Percentiles rank a stretch among this genome's conserved stretches.
phyloP scores from a whole-genome alignment of 495 filamentous ascomycete genomes.

The Aspergillus funiculosus region DNA sequence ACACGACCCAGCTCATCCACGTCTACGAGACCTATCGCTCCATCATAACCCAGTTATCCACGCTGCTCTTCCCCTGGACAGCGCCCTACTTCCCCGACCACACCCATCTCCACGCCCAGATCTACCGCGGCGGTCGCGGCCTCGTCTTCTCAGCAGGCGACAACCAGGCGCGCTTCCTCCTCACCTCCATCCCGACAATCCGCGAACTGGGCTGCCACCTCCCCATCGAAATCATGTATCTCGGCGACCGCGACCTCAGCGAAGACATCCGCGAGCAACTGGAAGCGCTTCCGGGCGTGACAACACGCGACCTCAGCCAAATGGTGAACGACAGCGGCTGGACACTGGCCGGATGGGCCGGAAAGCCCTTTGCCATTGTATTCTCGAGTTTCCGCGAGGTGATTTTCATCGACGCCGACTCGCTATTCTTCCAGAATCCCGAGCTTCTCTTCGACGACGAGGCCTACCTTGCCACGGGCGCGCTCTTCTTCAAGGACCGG shows the following conservation, averaged over 20 bases:
- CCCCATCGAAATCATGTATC: slow-evolving; percentile 37
- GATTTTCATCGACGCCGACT: slow-evolving; percentile 48
- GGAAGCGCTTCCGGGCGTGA: slow-evolving; percentile 16
- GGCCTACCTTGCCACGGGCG: slow-evolving; percentile 27
- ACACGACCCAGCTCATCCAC: slow-evolving; percentile 18
- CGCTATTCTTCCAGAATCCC: slow-evolving; percentile 38
- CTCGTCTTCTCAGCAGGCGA: slow-evolving; percentile 32
- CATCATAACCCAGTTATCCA: slow-evolving; percentile 20
- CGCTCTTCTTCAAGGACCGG: slow-evolving; percentile 39
- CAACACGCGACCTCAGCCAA: slow-evolving; percentile 19
- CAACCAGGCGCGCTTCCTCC: slow-evolving; percentile 24
- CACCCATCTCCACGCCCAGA: slow-evolving; percentile 22
- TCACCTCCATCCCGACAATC: slow-evolving; percentile 29
- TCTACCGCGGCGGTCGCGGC: slow-evolving; percentile 21
- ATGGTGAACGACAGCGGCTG: slow-evolving; percentile 23
- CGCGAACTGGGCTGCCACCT: slow-evolving; percentile 29
- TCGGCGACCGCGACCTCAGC: slow-evolving; percentile 30
- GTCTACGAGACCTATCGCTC: slow-evolving; percentile 26
- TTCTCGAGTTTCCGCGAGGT: slow-evolving; percentile 44
- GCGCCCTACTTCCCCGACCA: slow-evolving; percentile 29
- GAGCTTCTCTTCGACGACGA: slow-evolving; percentile 32
- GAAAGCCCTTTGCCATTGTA: slow-evolving; percentile 44
- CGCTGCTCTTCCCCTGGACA: slow-evolving; percentile 29
- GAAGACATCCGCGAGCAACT: slow-evolving; percentile 16
- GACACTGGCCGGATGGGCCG: slow-evolving; percentile 22